Base-by-base conservation (phyloP, 1,284 basidiomycete genomes). In the Apiotrichum akiyoshidainum region DNA sequence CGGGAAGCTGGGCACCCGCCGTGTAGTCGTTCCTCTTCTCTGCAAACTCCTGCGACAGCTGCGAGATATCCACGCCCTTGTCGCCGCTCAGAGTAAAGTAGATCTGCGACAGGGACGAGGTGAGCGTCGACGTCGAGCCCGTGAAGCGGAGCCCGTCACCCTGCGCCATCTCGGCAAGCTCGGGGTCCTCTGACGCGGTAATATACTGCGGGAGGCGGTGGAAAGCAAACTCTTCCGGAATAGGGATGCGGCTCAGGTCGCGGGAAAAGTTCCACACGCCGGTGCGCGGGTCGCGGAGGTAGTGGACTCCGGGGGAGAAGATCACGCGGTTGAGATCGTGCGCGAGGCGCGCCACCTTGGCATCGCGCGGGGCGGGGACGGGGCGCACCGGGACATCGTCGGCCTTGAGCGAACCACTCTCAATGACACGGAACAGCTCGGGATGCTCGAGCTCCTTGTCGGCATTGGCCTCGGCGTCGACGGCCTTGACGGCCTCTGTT, bases 71-170 rank as follows among this genome's bases (percentile, higher is more conserved):
- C 16, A 90, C 81, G 0, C 77, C 75, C 65, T 84, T 86, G 63
- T 86, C 83, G 0, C 73, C 72, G 49, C 71, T 76, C 35, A 93
- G 80, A 2, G 92, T 81, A 71, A 92, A 92, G 75, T 97, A 98
- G 44, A 94, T 86, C 58, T 98, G 93, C 52, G 85, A 84, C 41
- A 97, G 81, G 59, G 94, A 84, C 37, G 87, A 86, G 0, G 90
- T 89, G 60, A 96, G 79, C 12, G 91, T 94, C n/a, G 92, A 95
- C 0, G 95, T 99, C 11, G 90, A 94, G 1, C 95, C 95, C 17
- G 85, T 84, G 73, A 89, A 98, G 34, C 58, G 44, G 17, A 57
- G 34, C 0, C 51, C 55, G 59, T 89, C 81, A 41, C 76, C 74
- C 64, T 83, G 80, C 0, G 89, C 87, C 16, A 96, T 77, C 5